A percentile compares a stretch with the other conserved stretches of the same genome.
Conservation (phyloP, 1,284 basidiomycete genomes). For the Naganishia sp. region DNA sequence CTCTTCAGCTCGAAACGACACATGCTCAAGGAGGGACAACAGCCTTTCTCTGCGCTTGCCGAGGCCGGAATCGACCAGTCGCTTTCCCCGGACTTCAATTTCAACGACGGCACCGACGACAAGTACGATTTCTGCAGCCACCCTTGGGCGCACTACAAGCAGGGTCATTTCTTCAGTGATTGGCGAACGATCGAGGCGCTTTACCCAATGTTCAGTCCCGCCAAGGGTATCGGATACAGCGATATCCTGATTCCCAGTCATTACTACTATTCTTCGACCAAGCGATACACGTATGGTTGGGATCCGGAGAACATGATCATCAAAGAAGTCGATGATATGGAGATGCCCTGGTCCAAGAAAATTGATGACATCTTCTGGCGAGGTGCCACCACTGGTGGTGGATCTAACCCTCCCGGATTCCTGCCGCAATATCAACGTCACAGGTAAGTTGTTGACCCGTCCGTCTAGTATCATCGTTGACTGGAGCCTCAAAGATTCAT, state of each 20-base stretch:
- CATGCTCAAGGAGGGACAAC: conserved; percentile 55
- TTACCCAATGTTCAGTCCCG: conserved; percentile 88
- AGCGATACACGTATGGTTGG: conserved; percentile 85
- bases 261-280: conserved; percentile 83
- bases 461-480: conserved; percentile 5
- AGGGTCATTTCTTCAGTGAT: conserved; percentile 94
- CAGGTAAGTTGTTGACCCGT: conserved; percentile 57
- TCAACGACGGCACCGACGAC: conserved; percentile 63
- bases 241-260: conserved; percentile 92
- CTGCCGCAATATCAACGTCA: conserved; percentile 83
- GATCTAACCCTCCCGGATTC: conserved; percentile 81
- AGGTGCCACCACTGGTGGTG: conserved; percentile 89
- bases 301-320: conserved; percentile 70
- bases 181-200: conserved; percentile 81
- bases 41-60: conserved; percentile 52
- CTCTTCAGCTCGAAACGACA: conserved; percentile 71
- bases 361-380: conserved; percentile 60
- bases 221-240: conserved; percentile 75
- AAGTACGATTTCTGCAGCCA: conserved; percentile 73
- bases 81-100: conserved; percentile 64
- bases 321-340: conserved; percentile 74
- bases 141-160: conserved; percentile 78
- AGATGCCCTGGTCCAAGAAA: conserved; percentile 66
- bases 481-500: conserved; percentile 61
- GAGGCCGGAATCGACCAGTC: conserved; percentile 53